Evolutionary conservation across 2,329 filamentous ascomycete genomes (phyloP).

Genomic region (Aureobasidium zeae): DNA sequence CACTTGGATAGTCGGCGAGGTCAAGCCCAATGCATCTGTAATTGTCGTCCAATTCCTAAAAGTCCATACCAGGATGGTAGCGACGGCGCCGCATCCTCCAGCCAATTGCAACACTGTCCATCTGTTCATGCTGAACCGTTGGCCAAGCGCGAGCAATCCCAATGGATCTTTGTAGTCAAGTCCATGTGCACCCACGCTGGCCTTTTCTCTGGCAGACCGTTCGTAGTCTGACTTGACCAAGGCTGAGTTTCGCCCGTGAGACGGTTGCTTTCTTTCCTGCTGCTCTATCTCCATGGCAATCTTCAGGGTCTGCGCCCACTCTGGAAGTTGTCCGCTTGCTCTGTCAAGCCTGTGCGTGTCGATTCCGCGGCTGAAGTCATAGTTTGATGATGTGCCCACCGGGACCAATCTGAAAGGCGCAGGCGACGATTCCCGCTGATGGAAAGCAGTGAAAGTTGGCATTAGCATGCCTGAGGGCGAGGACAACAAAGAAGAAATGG

Average conservation of each 20-base stretch:
- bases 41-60: slow-evolving; percentile 14
- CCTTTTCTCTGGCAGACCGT: not conserved
- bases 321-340: slow-evolving; percentile 36
- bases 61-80: slow-evolving; percentile 15
- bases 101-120: slow-evolving; percentile 13
- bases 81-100: slow-evolving; percentile 15
- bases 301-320: slow-evolving; percentile 76
- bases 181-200: not conserved
- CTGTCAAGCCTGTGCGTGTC: not conserved
- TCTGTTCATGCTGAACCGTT: slow-evolving; percentile 16
- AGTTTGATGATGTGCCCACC: not conserved
- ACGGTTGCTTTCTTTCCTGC: slow-evolving; percentile 4
- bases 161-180: slow-evolving; percentile 62
- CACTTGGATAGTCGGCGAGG: slow-evolving; percentile 1
- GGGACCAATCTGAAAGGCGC: slow-evolving; percentile 2
- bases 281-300: slow-evolving; percentile 64
- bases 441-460: slow-evolving; percentile 6
- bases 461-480: slow-evolving; percentile 19
- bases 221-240: slow-evolving; percentile 1
- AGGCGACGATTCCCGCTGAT: slow-evolving; percentile 4
- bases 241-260: slow-evolving; percentile 26
- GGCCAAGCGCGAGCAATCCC: slow-evolving; percentile 60
- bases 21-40: slow-evolving; percentile 2
- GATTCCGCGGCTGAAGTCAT: not conserved
- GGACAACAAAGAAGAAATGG: slow-evolving; percentile 20